Evolutionary conservation across 345 rosid genomes (phyloP), one percentile per base, ranked within the genome.

Genomic region (Moricandia moricandioides): DNA sequence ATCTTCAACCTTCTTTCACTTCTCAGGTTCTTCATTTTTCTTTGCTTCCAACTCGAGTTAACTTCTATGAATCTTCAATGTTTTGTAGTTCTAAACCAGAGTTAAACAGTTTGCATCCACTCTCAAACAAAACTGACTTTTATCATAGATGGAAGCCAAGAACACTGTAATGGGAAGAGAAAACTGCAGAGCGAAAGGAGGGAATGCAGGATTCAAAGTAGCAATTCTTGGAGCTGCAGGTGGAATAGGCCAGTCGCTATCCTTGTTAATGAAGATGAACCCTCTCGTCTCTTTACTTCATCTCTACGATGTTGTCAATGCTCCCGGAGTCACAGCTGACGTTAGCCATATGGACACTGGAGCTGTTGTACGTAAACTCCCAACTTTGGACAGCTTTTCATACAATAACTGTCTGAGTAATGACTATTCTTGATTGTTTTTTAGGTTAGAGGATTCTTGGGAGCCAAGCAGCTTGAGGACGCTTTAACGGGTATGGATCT

Each of bases 271-370:
- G 89, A 90, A 90, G 57, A 86, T 84, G 85, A 86, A 88, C 80
- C 97, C 96, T 10, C 84, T 90, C 69, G 94, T 92, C 77, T 92
- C 97, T 11, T 81, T 85, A 45, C 96, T 88, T 71, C 93, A 90
- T 73, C 88, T 92, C 70, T 88, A 87, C 69, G 96, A 90, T 80
- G 96, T 92, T 45, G 90, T 88, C 66, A 90, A 88, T 56, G 70
- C 96, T n/a, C 94, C 87, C 7, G 98, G 96, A 8, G 98, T 92
- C 68, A 87, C 98, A 29, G 95, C 95, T 70, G 98, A 92, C 72
- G 80, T 92, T 16, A 86, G 96, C 79, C 98, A 90, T 74, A 90
- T 88, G 92, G 93, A 90, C 77, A 92, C 98, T 59, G 85, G 84
- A 65, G 93, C 98, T 69, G 97, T 91, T 88, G 97, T 91, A 82